Percentiles rank a stretch among this genome's conserved stretches.
These are phyloP conservation scores for Rachicladosporium sp. DNA, from an alignment of 2,329 filamentous ascomycete genomes.

Conservation along the genomic window DNA sequence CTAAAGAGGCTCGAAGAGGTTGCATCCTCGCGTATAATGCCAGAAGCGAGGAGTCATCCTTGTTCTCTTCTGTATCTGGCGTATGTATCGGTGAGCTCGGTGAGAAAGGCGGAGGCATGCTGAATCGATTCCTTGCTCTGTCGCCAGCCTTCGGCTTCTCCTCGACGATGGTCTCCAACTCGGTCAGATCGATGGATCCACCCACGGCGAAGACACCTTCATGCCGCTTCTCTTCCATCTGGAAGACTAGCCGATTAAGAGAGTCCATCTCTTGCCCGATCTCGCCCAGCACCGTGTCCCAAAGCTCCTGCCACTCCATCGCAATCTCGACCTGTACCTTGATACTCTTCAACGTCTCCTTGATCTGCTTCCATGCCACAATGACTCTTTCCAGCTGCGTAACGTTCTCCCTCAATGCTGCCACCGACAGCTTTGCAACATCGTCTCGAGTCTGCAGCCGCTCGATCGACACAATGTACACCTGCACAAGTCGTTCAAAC, in stretches of 20 bases:
- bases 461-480: conserved; percentile 91
- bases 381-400: conserved; percentile 82
- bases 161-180: conserved; percentile 86
- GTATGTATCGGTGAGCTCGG: conserved; percentile 52
- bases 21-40: conserved; percentile 93
- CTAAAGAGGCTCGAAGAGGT: conserved; percentile 77
- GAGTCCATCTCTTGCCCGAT: conserved; percentile 82
- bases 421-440: conserved; percentile 55
- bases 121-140: conserved; percentile 54
- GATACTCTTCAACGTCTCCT: conserved; percentile 61
- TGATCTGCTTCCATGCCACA: conserved; percentile 72
- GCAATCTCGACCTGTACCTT: conserved; percentile 90
- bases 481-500: conserved; percentile 81
- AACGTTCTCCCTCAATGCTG: conserved; percentile 64
- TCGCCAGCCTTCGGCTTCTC: conserved; percentile 52
- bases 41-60: conserved; percentile 79
- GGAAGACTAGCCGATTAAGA: conserved; percentile 71
- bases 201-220: conserved; percentile 48
- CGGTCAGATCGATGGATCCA: conserved; percentile 61
- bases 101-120: conserved; percentile 43
- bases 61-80: conserved; percentile 43
- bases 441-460: conserved; percentile 70
- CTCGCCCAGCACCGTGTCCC: conserved; percentile 85
- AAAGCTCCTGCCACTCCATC: conserved; percentile 98
- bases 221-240: conserved; percentile 94